Evolutionary conservation across 1,139 yeast genomes (phyloP).

Genomic region (Hemisphaericaspora xylofermentans): DNA sequence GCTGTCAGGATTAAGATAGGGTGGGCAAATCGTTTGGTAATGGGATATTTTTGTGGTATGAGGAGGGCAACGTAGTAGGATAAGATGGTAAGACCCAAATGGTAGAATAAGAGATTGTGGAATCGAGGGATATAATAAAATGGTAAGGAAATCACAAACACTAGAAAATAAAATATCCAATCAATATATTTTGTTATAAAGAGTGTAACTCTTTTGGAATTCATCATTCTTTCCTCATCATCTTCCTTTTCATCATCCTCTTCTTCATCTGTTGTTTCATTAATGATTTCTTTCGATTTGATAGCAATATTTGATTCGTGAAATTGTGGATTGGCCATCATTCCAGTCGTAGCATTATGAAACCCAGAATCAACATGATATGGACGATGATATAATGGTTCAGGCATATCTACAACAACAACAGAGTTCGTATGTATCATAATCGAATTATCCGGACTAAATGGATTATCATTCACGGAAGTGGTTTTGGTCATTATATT

Average conservation of each 20-base stretch:
- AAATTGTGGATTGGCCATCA: not conserved
- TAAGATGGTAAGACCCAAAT: conserved; percentile 57
- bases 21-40: conserved; percentile 55
- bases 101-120: conserved; percentile 61
- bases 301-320: not conserved
- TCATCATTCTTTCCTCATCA: not conserved
- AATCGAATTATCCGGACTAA: not conserved
- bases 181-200: conserved; percentile 51
- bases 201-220: conserved; percentile 14
- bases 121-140: conserved; percentile 46
- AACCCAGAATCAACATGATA: conserved; percentile 8
- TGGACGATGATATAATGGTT: conserved; percentile 19
- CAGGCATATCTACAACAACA: conserved; percentile 18
- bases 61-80: conserved; percentile 53
- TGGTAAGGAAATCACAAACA: conserved; percentile 57
- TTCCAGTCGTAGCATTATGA: not conserved
- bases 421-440: not conserved
- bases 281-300: not conserved
- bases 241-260: not conserved
- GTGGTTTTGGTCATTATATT: conserved; percentile 2
- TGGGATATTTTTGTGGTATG: conserved; percentile 48
- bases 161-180: conserved; percentile 47
- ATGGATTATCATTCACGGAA: conserved; percentile 20
- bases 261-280: not conserved
- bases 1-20: conserved; percentile 71